Conservation (phyloP, 257 asterid genomes). For the Oldenlandia corymbosa region DNA sequence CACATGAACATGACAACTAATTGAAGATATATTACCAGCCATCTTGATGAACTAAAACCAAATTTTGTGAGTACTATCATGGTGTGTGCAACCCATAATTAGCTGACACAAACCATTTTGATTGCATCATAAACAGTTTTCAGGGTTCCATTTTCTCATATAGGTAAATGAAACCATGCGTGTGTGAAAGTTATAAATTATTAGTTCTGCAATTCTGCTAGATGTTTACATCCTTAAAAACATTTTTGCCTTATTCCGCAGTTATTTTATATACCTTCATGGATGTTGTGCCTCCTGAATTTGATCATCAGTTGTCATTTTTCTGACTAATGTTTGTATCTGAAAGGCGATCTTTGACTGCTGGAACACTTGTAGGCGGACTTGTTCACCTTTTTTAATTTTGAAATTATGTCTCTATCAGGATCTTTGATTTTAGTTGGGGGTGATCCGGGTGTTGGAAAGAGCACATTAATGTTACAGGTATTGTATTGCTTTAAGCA, state of each 20-base stretch:
- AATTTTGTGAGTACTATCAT: not conserved
- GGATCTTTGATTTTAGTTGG: slow-evolving; percentile 92
- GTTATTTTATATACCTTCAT: not conserved
- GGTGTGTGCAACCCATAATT: not conserved
- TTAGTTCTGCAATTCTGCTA: not conserved
- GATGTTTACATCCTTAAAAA: not conserved
- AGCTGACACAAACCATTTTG: not conserved
- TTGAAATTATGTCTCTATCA: slow-evolving; percentile 15
- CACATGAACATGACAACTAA: too few relatives aligned
- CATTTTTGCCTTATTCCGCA: not conserved
- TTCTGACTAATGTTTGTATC: not conserved
- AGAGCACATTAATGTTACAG: slow-evolving; percentile 90
- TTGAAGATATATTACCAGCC: too few relatives aligned
- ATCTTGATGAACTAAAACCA: not conserved
- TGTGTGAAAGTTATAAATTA: too few relatives aligned
- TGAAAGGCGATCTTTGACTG: not conserved
- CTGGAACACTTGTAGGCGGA: not conserved
- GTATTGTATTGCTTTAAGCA: slow-evolving; percentile 30
- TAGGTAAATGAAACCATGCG: too few relatives aligned
- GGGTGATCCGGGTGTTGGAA: slow-evolving; percentile 99
- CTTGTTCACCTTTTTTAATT: not conserved
- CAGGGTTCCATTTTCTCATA: too few relatives aligned
- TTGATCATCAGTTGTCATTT: not conserved
- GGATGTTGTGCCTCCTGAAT: not conserved
- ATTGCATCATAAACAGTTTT: too few relatives aligned